These are phyloP conservation scores for Trypanosoma melophagium DNA, from an alignment of 208 protist genomes.

Conservation along the genomic window DNA sequence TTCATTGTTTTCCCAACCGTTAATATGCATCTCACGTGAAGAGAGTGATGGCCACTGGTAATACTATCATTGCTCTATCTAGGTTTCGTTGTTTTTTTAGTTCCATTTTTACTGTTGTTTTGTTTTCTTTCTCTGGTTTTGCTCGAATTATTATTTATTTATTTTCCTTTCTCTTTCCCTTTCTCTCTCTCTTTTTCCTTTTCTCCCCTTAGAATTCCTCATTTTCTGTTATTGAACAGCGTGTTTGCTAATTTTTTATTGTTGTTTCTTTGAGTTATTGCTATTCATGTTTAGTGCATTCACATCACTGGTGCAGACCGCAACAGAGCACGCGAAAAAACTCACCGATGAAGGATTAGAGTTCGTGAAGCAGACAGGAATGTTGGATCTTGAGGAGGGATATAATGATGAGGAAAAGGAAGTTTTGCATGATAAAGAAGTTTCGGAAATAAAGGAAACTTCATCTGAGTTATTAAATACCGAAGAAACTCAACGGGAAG, in stretches of 20 bases:
- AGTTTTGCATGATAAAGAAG: not conserved
- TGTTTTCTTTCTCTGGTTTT: not conserved
- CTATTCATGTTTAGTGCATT: conserved; percentile 49
- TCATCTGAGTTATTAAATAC: not conserved
- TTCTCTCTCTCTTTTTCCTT: not conserved
- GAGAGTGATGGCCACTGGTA: no score
- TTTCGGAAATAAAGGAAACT: not conserved
- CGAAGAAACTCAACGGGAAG: not conserved
- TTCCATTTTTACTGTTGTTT: conserved; percentile 7
- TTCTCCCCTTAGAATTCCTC: not conserved
- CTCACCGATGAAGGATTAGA: conserved; percentile 45
- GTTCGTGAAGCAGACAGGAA: conserved; percentile 32
- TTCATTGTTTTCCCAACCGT: no score
- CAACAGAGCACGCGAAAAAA: conserved; percentile 36
- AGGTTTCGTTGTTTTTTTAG: not conserved
- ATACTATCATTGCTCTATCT: not conserved
- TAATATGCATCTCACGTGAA: no score
- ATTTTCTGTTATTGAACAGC: no score
- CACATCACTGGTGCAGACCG: conserved; percentile 33
- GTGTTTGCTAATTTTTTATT: no score
- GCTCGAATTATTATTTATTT: not conserved
- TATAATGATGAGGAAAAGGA: conserved; percentile 26
- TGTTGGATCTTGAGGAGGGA: conserved; percentile 39
- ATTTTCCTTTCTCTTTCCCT: not conserved
- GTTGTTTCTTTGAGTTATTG: not conserved